Conservation (phyloP, 345 rosid genomes). For the Lagerstroemia speciosa region DNA sequence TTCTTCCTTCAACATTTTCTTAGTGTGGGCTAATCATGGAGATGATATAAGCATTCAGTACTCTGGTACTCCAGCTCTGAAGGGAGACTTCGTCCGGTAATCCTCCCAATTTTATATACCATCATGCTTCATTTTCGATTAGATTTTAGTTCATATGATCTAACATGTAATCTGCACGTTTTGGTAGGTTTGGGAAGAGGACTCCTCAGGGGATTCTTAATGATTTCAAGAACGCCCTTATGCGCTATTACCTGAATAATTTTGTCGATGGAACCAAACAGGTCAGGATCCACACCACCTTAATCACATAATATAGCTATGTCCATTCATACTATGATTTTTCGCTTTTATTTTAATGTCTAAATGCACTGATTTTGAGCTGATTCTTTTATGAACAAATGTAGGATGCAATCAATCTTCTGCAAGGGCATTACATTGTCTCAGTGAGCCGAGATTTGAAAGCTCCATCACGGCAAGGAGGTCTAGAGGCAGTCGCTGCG, state of each 20-base stretch:
- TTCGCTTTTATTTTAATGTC: background rate
- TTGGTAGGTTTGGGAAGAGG: constrained; percentile 71
- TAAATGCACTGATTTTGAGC: background rate
- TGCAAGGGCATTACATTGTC: constrained; percentile 84
- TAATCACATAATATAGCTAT: background rate
- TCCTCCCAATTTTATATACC: background rate
- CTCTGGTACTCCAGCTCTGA: constrained; percentile 95
- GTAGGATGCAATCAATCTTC: constrained; percentile 80
- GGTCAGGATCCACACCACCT: constrained; percentile 20
- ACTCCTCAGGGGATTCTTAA: constrained; percentile 76
- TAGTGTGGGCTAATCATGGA: constrained; percentile 99
- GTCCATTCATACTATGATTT: background rate
- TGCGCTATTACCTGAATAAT: constrained; percentile 89
- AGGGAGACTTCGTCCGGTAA: constrained; percentile 96
- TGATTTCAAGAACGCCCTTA: constrained; percentile 75
- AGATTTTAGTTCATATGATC: background rate
- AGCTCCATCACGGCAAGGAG: constrained; percentile 49
- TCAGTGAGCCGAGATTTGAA: constrained; percentile 63
- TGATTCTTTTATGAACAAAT: constrained; percentile 2
- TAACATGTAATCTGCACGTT: constrained; percentile 7
- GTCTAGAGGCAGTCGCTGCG: constrained; percentile 80
- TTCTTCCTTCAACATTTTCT: constrained; percentile 16
- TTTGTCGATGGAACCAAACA: constrained; percentile 90
- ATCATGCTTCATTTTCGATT: background rate
- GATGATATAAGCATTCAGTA: constrained; percentile 95